A percentile compares a stretch with the other conserved stretches of the same genome.
Conservation (phyloP, 306 rosid genomes). For the Sophora flavescens region DNA sequence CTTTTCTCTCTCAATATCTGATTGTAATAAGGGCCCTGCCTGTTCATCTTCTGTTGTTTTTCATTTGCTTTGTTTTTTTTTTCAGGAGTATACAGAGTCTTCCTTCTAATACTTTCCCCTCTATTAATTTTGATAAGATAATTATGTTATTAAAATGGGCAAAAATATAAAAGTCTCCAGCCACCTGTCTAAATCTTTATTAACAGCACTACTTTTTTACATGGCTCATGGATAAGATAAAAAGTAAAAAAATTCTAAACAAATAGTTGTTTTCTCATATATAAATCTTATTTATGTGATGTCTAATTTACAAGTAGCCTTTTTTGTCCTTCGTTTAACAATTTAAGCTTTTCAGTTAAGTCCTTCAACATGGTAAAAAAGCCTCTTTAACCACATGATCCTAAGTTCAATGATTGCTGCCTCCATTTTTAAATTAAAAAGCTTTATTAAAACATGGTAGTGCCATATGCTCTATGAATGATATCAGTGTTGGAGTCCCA, state of each 20-base stretch:
- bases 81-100: not conserved
- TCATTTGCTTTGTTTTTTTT: not conserved
- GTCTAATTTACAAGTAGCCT: slow-evolving; percentile 16
- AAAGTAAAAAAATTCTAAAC: not conserved
- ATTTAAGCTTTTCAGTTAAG: not conserved
- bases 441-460: slow-evolving; percentile 25
- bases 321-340: not conserved
- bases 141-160: not conserved
- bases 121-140: not conserved
- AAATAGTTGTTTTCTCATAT: not conserved
- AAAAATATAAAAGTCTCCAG: not conserved
- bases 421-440: slow-evolving; percentile 19
- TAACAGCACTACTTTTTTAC: not conserved
- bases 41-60: not conserved
- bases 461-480: slow-evolving; percentile 10
- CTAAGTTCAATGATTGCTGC: slow-evolving; percentile 16
- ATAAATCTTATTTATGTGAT: not conserved
- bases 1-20: too few species aligned
- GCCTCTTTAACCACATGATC: slow-evolving; percentile 15
- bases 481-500: not conserved
- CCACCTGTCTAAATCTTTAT: not conserved
- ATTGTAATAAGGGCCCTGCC: not conserved
- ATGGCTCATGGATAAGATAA: slow-evolving; percentile 14
- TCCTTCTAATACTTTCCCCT: not conserved
- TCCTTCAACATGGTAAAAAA: slow-evolving; percentile 35